Conservation (phyloP, 2,329 filamentous ascomycete species). For the Talaromyces sp. region DNA sequence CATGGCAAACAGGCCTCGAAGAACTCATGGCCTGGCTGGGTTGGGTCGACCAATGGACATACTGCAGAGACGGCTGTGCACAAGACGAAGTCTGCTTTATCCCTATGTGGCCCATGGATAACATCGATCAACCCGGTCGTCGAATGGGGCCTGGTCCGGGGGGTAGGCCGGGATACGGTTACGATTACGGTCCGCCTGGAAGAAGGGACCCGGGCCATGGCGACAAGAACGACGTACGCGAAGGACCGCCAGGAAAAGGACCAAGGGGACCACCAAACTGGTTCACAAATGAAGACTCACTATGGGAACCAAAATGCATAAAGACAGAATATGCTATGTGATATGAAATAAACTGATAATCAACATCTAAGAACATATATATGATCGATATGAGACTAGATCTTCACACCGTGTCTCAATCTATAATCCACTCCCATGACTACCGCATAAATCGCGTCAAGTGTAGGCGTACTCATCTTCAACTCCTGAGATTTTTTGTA, state of each 20-base stretch:
- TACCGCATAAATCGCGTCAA: conserved; percentile 17
- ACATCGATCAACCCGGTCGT: conserved; percentile 9
- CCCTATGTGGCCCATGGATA: conserved; percentile 49
- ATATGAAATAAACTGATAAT: not conserved
- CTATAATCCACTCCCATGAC: conserved; percentile 16
- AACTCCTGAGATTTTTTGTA: conserved; percentile 18
- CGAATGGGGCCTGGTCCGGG: conserved; percentile 13
- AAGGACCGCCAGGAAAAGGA: not conserved
- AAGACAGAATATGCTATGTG: conserved; percentile 17
- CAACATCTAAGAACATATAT: not conserved
- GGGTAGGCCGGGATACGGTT: not conserved
- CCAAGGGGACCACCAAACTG: conserved; percentile 7
- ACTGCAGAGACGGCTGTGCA: conserved; percentile 41
- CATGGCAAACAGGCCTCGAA: conserved; percentile 37
- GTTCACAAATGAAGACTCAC: conserved; percentile 22
- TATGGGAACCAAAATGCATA: conserved; percentile 30
- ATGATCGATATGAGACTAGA: not conserved
- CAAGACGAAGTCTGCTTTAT: conserved; percentile 49
- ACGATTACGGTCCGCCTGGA: not conserved
- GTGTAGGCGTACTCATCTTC: conserved; percentile 17
- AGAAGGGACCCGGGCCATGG: not conserved
- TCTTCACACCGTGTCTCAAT: conserved; percentile 10
- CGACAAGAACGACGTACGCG: not conserved
- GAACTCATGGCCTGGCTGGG: conserved; percentile 51
- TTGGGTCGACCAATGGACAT: conserved; percentile 48